phyloP scores from a whole-genome alignment of 176 grass and related monocot genomes.

The maize (Zea mays) region Zm-B73-REFERENCE-NAM-5.0 NC_050103.1:174961501-174962000 shows the following conservation, averaged over 20 bases:
- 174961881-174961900: slow-evolving; percentile 73
- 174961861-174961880: slow-evolving; percentile 65
- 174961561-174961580: slow-evolving; percentile 29
- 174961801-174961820: slow-evolving; percentile 62
- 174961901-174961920: slow-evolving; percentile 82
- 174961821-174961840: slow-evolving; percentile 77
- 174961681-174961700: slow-evolving; percentile 14
- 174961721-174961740: slow-evolving; percentile 47
- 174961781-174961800: slow-evolving; percentile 79
- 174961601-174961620: slow-evolving; percentile 67
- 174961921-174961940: slow-evolving; percentile 92
- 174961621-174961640: slow-evolving; percentile 58
- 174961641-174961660: slow-evolving; percentile 49
- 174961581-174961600: slow-evolving; percentile 68
- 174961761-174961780: slow-evolving; percentile 94
- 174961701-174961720: not conserved
- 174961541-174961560: slow-evolving; percentile 32
- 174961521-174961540: slow-evolving; percentile 8
- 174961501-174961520: slow-evolving; percentile 41
- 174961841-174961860: slow-evolving; percentile 78
- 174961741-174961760: slow-evolving; percentile 59
- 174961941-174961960: slow-evolving; percentile 14
- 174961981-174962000: not conserved
- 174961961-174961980: slow-evolving; percentile 7
- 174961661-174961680: slow-evolving; percentile 23